Evolutionary conservation across 2,329 filamentous ascomycete genomes (phyloP).

Genomic region (Fusarium floridanum): DNA sequence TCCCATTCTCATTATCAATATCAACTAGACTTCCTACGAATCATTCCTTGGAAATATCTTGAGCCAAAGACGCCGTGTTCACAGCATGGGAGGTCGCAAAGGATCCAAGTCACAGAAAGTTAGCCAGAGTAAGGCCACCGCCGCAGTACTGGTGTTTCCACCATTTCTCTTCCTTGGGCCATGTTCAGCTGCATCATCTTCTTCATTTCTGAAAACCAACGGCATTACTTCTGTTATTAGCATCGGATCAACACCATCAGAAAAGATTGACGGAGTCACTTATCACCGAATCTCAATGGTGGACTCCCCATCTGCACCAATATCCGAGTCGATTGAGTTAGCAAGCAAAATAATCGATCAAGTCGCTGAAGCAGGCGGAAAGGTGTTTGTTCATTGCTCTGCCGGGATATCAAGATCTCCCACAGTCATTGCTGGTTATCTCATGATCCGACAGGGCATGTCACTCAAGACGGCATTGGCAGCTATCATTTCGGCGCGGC

Average conservation of each 20-base stretch:
- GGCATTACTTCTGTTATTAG: neutral
- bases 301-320: neutral
- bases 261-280: neutral
- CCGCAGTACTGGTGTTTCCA: neutral
- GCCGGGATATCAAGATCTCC: conserved; percentile 4
- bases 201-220: neutral
- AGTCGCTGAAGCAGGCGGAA: neutral
- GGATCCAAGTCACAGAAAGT: neutral
- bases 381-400: neutral
- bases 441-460: neutral
- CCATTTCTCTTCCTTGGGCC: neutral
- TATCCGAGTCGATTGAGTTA: neutral
- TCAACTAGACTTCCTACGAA: neutral
- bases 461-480: neutral
- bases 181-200: neutral
- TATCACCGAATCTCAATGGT: conserved; percentile 3
- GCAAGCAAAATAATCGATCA: neutral
- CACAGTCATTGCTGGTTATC: neutral
- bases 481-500: neutral
- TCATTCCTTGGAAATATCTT: too few relatives aligned
- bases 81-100: neutral
- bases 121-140: neutral
- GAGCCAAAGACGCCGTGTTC: neutral
- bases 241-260: neutral
- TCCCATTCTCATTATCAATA: neutral